Conservation (phyloP, 2,329 filamentous ascomycete genomes). For the Cladorrhinum sp. region DNA sequence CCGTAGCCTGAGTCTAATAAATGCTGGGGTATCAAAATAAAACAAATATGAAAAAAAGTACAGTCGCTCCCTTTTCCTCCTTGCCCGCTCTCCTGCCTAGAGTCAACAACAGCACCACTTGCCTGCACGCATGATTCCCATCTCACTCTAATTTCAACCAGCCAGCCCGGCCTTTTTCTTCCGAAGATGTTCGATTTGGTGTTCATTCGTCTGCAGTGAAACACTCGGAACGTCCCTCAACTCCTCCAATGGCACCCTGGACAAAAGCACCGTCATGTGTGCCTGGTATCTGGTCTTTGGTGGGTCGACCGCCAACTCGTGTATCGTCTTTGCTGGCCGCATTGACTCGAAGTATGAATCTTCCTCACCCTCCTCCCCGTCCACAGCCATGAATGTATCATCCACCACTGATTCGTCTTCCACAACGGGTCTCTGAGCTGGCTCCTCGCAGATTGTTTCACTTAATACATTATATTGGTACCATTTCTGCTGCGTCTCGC, state of each 20-base stretch:
- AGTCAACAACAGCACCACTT: neutral
- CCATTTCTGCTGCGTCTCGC: slow-evolving; percentile 45
- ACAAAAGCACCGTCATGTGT: slow-evolving; percentile 60
- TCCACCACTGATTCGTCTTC: slow-evolving; percentile 34
- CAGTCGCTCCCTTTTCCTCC: neutral
- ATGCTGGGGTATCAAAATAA: neutral
- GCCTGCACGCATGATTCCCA: neutral
- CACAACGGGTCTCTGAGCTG: slow-evolving; percentile 20
- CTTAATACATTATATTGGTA: slow-evolving; percentile 59
- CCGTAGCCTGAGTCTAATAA: neutral
- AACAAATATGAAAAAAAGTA: neutral
- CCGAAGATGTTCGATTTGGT: slow-evolving; percentile 28
- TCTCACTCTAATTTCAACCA: neutral
- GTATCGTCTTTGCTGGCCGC: slow-evolving; percentile 42
- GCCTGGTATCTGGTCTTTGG: slow-evolving; percentile 46
- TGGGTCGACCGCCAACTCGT: slow-evolving; percentile 49
- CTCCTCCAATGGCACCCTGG: slow-evolving; percentile 51
- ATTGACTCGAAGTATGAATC: slow-evolving; percentile 56
- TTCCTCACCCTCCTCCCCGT: slow-evolving; percentile 30
- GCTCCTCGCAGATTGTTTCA: slow-evolving; percentile 40
- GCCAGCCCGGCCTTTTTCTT: slow-evolving; percentile 25
- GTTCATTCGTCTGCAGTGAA: slow-evolving; percentile 46
- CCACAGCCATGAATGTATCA: slow-evolving; percentile 40
- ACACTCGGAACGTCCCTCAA: slow-evolving; percentile 49
- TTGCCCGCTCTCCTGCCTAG: neutral